A percentile compares a stretch with the other conserved stretches of the same genome.
Evolutionary conservation across 305 asterid species (phyloP).

Genomic region (Withania somnifera): DNA sequence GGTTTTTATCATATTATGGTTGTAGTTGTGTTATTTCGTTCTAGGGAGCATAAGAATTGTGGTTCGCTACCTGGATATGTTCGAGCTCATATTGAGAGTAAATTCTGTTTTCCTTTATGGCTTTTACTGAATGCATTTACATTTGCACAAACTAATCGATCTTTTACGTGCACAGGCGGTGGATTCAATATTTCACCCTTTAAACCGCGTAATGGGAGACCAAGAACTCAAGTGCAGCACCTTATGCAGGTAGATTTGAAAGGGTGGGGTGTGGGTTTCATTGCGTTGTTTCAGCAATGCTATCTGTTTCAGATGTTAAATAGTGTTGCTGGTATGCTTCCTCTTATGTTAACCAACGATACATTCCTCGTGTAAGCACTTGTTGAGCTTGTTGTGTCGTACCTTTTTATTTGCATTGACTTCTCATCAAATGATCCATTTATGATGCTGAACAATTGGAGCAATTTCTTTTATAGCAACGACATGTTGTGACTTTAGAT

Average conservation of each 20-base stretch:
- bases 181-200: constrained; percentile 93
- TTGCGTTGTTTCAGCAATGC: constrained; percentile 87
- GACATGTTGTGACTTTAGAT: background rate
- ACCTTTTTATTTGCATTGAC: background rate
- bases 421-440: background rate
- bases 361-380: no score
- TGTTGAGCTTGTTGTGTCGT: background rate
- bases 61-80: constrained; percentile 96
- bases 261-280: constrained; percentile 98
- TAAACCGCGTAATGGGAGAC: constrained; percentile 82
- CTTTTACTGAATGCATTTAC: background rate
- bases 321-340: constrained; percentile 86
- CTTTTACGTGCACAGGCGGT: constrained; percentile 73
- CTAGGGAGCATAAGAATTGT: constrained; percentile 96
- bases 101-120: constrained; percentile 13
- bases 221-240: constrained; percentile 98
- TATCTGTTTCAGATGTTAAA: constrained; percentile 97
- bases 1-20: constrained; percentile 18
- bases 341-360: no score
- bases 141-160: background rate
- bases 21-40: constrained; percentile 93
- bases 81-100: constrained; percentile 97
- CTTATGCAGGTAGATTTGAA: constrained; percentile 96
- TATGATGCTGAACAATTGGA: background rate
- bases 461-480: no score